Evolutionary conservation across 345 rosid species (phyloP), one percentile per base, ranked within the genome.

Genomic region (Acer saccharum): DNA sequence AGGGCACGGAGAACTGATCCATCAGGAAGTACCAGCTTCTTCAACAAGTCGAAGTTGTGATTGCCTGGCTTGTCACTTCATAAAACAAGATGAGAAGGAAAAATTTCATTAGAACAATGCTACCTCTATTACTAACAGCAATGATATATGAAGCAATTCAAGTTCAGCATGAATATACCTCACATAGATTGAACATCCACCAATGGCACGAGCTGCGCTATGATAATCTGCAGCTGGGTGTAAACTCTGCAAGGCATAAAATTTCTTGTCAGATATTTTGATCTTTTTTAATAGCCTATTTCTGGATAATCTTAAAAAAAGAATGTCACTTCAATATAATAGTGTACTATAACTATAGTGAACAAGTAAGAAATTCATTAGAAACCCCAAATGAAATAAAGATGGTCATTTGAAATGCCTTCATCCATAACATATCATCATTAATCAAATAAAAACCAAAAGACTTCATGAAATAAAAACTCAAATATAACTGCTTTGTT

Each of bases 161-260:
- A 78, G 63, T 68, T 58, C 1, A 61, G 27, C 69, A 21, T 16
- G 25, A 68, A 58, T 21, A 60, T 83, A 95, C 99, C 99, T 95
- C 79, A 96, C 99, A 87, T 96, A 96, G 68, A 96, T 92, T 68
- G 99, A 89, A 78, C 99, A 94, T 79, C 99, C 99, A 73, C 98
- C 98, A 23, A 92, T 82, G 9, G 99, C 92, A 71, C 98, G 97
- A 14, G 98, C 99, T 35, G 99, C 98, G 66, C 90, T 95, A 69
- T 96, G 99, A 84, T 96, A 96, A 50, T 92, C 98, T 61, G 98
- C 98, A 54, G 97, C 92, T 62, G 99, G 97, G 77, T 96, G 99
- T 75, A 90, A 83, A 83, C 98, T 94, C 99, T 94, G 93, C 78
- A 84, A 84, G 78, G 41, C 72, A 70, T 79, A 70, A 1, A 29